Percentiles rank a stretch among this genome's conserved stretches.
Conservation (phyloP, 148 eudicot species). For the Fallopia convolvulus region DNA sequence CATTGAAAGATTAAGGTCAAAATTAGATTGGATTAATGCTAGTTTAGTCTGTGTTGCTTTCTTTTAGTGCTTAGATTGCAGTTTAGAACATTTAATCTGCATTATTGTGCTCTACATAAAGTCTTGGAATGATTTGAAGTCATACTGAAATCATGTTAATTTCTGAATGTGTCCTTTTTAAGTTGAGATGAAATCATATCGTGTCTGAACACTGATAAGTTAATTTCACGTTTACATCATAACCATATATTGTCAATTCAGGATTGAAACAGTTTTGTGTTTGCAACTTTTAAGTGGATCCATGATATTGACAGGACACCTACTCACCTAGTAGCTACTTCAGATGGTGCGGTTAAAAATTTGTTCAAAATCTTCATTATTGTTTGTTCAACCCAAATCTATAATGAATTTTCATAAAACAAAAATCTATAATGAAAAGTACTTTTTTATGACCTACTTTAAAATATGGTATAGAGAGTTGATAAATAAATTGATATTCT, state of each 20-base stretch:
- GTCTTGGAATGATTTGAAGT: background rate
- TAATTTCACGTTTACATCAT: conserved; percentile 6
- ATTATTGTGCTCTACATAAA: background rate
- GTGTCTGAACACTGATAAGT: background rate
- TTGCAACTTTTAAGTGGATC: background rate
- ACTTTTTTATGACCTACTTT: too few species aligned
- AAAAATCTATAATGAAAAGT: too few species aligned
- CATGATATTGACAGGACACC: background rate
- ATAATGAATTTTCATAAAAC: too few species aligned
- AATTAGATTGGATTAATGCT: background rate
- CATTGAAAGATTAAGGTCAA: background rate
- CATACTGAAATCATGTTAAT: background rate
- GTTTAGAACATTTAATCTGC: background rate
- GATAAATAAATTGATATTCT: too few species aligned
- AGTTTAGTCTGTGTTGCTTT: background rate
- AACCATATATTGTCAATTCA: background rate
- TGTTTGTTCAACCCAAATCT: too few species aligned
- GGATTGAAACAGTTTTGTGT: background rate
- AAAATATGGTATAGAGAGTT: background rate
- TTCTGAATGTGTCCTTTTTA: background rate
- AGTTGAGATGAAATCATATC: background rate
- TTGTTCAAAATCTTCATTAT: too few species aligned
- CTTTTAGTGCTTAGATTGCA: background rate
- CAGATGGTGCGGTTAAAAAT: background rate
- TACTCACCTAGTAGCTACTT: background rate